Evolutionary conservation across 345 rosid genomes (phyloP).

Genomic region (Aquilaria sinensis): DNA sequence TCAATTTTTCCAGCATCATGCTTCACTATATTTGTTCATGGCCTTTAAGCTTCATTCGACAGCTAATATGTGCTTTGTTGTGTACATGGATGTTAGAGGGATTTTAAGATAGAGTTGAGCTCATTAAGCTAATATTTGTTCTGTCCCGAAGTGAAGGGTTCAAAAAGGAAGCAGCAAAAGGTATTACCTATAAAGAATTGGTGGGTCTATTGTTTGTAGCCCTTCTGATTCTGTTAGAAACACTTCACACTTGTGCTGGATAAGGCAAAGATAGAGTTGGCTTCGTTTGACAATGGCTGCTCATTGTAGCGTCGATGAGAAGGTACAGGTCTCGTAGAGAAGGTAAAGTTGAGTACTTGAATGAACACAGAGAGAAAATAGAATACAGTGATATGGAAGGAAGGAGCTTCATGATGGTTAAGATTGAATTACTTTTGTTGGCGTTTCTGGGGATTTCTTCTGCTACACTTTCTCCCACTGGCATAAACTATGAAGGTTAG

Average conservation of each 20-base stretch:
- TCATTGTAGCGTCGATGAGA: conserved; percentile 16
- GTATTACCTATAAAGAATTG: conserved; percentile 16
- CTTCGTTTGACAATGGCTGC: conserved; percentile 28
- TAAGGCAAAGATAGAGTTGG: conserved; percentile 18
- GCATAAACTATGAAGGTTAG: conserved; percentile 97
- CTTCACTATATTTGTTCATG: too few relatives aligned
- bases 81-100: too few relatives aligned
- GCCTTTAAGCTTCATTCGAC: too few relatives aligned
- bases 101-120: too few relatives aligned
- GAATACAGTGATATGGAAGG: conserved; percentile 22
- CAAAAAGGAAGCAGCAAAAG: conserved; percentile 1
- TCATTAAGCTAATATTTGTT: too few relatives aligned
- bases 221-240: conserved; percentile 24
- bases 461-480: conserved; percentile 94
- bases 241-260: conserved; percentile 16
- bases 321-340: conserved; percentile 12
- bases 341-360: conserved; percentile 19
- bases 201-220: conserved; percentile 17
- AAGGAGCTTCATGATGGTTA: conserved; percentile 37
- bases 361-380: conserved; percentile 14
- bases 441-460: conserved; percentile 49
- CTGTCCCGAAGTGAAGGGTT: too few relatives aligned
- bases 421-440: conserved; percentile 50
- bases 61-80: too few relatives aligned
- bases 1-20: too few relatives aligned